A percentile compares a stretch with the other conserved stretches of the same genome.
phyloP scores from a whole-genome alignment of 2,329 filamentous ascomycete species.

The Nemania serpens region DNA sequence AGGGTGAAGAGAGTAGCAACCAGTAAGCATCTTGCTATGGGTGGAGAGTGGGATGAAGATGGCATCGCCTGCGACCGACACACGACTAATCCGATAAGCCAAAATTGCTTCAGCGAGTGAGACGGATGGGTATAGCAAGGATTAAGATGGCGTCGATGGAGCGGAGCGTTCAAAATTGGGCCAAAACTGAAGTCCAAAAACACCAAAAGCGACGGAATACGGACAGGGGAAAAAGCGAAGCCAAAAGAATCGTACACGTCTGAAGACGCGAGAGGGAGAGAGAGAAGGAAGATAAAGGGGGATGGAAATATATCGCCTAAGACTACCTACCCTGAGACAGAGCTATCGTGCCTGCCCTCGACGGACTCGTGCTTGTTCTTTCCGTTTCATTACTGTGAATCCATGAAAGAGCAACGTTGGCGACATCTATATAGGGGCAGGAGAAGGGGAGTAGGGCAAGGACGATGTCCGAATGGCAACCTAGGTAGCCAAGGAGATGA shows the following conservation, averaged over 20 bases:
- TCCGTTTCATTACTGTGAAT: background rate
- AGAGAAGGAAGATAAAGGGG: background rate
- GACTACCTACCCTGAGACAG: background rate
- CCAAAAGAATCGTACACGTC: constrained; percentile 29
- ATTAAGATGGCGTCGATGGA: constrained; percentile 22
- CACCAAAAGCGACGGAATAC: constrained; percentile 36
- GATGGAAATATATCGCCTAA: background rate
- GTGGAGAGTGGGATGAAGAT: constrained; percentile 22
- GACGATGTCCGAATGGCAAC: constrained; percentile 1
- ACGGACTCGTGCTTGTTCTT: background rate
- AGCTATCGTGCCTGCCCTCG: background rate
- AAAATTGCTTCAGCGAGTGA: constrained; percentile 2
- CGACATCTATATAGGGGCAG: background rate
- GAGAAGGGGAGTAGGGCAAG: constrained; percentile 15
- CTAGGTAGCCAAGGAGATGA: no score
- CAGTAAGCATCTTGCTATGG: constrained; percentile 29
- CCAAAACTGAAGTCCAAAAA: constrained; percentile 42
- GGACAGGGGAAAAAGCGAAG: constrained; percentile 20
- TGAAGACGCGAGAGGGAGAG: constrained; percentile 11
- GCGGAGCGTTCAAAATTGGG: constrained; percentile 33
- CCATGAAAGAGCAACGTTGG: constrained; percentile 1
- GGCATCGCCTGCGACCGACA: constrained; percentile 26
- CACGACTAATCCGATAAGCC: background rate
- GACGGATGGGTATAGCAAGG: constrained; percentile 16
- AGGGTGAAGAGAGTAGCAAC: constrained; percentile 26